Evolutionary conservation across 192 early-diverging fungal species (phyloP).

Genomic region (Umbelopsis vinacea): DNA sequence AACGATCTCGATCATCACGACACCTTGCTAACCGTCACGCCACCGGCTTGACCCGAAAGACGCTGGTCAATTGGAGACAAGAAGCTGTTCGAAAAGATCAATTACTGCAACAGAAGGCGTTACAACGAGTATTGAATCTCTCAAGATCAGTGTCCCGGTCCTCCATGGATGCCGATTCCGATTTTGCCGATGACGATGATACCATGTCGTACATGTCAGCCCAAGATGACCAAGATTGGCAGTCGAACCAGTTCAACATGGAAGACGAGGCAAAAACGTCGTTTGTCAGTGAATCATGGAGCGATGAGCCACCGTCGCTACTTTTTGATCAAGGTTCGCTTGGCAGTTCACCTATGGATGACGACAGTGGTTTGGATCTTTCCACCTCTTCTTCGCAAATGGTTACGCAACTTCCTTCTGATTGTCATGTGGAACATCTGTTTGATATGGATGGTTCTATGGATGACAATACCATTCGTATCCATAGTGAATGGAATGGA

Average conservation of each 20-base stretch:
- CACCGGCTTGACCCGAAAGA: conserved; percentile 4
- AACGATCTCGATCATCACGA: conserved; percentile 2
- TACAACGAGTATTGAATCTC: conserved; percentile 15
- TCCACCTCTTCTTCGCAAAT: conserved; percentile 15
- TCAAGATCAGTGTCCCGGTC: conserved; percentile 17
- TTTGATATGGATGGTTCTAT: conserved; percentile 17
- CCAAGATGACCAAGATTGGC: conserved; percentile 21
- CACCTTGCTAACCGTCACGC: background rate
- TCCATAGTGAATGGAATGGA: conserved; percentile 2
- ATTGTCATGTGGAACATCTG: conserved; percentile 18
- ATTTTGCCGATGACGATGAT: conserved; percentile 8
- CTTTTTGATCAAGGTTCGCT: conserved; percentile 24
- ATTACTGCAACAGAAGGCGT: conserved; percentile 12
- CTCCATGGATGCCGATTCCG: conserved; percentile 22
- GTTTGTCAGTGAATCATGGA: conserved; percentile 17
- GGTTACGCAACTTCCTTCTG: conserved; percentile 13
- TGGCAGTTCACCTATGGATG: conserved; percentile 10
- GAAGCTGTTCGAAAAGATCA: conserved; percentile 28
- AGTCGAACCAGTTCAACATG: background rate
- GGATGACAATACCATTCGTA: conserved; percentile 11
- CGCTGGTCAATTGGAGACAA: conserved; percentile 19
- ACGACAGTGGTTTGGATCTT: conserved; percentile 3
- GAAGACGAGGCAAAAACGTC: conserved; percentile 5
- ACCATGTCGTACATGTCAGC: background rate
- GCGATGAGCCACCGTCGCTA: background rate